Conservation (phyloP, 106 monocot species). For the Iris macrosiphon region DNA sequence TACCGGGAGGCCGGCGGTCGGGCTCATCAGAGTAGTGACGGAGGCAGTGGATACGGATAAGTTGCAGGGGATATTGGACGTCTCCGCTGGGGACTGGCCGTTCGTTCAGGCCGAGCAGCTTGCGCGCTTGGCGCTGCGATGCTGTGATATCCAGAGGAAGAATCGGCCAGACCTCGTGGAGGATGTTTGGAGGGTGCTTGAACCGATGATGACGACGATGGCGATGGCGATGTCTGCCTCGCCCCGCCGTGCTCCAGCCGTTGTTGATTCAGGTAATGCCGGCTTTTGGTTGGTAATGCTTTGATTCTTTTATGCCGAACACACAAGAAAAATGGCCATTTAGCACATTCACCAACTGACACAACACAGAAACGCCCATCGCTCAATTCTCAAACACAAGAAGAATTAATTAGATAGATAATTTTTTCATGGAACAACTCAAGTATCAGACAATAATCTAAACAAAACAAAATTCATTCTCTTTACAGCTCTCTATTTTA, state of each 20-base stretch:
- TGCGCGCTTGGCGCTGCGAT: slow-evolving; percentile 33
- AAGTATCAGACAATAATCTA: no score
- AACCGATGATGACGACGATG: slow-evolving; percentile 19
- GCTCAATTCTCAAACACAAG: no score
- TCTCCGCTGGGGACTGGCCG: slow-evolving; percentile 53
- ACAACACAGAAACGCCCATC: no score
- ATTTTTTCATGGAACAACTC: no score
- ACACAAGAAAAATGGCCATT: not conserved
- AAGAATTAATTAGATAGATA: no score
- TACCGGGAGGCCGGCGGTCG: slow-evolving; percentile 32
- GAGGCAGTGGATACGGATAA: slow-evolving; percentile 16
- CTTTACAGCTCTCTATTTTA: no score
- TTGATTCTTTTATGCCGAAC: not conserved
- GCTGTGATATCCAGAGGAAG: slow-evolving; percentile 36
- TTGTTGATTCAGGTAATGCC: slow-evolving; percentile 28
- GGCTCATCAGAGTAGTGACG: slow-evolving; percentile 37
- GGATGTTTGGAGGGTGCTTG: slow-evolving; percentile 38
- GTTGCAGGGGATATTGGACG: slow-evolving; percentile 31
- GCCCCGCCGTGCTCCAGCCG: slow-evolving; percentile 38
- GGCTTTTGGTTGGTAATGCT: no score
- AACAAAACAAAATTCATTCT: no score
- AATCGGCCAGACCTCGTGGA: slow-evolving; percentile 29
- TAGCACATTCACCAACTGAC: no score
- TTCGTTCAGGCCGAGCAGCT: slow-evolving; percentile 22
- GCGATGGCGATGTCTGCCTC: not conserved